Conservation (phyloP, 164 flowering plant species). For the Cinnamomum micranthum region DNA sequence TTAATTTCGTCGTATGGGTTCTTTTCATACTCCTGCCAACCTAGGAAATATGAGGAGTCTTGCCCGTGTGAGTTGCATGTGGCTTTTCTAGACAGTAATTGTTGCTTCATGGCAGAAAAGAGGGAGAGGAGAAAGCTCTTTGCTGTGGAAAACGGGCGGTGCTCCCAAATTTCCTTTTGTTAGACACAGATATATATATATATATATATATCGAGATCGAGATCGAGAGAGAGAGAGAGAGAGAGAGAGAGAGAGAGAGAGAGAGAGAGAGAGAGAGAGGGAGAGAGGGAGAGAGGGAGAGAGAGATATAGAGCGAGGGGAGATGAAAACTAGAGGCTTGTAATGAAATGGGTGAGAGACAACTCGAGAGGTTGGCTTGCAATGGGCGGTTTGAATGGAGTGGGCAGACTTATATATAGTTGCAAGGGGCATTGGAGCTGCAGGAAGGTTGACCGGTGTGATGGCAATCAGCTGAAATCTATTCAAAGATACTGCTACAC, state of each 20-base stretch:
- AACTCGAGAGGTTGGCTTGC: not conserved
- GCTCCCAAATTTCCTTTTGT: not conserved
- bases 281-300: too few relatives aligned
- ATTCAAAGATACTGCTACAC: too few relatives aligned
- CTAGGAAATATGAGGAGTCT: constrained; percentile 45
- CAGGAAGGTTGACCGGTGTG: too few relatives aligned
- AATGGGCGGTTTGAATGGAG: not conserved
- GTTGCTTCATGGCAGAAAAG: constrained; percentile 1
- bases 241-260: not conserved
- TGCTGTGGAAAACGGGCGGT: not conserved
- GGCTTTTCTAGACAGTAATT: constrained; percentile 22
- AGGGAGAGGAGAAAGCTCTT: not conserved
- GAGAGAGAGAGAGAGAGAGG: constrained; percentile 5
- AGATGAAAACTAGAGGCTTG: not conserved
- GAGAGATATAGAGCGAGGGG: not conserved
- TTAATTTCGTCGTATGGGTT: constrained; percentile 32
- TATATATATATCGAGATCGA: not conserved
- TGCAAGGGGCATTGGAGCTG: too few relatives aligned
- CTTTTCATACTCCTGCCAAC: constrained; percentile 55
- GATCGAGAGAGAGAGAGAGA: constrained; percentile 1
- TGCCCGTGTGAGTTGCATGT: constrained; percentile 38
- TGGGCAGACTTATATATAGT: too few relatives aligned
- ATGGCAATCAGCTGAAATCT: too few relatives aligned
- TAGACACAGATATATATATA: not conserved
- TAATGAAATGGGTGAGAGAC: not conserved